A percentile compares a stretch with the other conserved stretches of the same genome.
Conservation (phyloP, 2,329 filamentous ascomycete species). For the Aspergillus pseudotamarii region DNA sequence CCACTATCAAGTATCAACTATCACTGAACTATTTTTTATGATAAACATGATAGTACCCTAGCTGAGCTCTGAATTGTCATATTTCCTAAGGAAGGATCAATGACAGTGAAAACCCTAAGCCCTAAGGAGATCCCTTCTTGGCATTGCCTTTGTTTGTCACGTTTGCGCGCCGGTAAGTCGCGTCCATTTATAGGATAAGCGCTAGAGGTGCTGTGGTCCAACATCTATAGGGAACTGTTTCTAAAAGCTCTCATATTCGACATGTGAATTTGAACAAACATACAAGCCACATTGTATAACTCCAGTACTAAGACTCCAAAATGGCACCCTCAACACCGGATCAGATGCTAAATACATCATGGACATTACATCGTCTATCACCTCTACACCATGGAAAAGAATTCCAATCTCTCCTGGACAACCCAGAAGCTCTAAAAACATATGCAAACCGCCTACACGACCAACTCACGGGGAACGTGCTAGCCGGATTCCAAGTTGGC, state of each 20-base stretch:
- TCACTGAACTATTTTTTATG: too few species aligned
- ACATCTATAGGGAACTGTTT: neutral
- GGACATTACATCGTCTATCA: constrained; percentile 56
- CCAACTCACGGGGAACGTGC: constrained; percentile 52
- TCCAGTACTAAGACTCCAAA: neutral
- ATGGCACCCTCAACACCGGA: constrained; percentile 33
- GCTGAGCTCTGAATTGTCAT: too few species aligned
- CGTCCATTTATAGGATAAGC: neutral
- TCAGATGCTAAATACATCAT: constrained; percentile 57
- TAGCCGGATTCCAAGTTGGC: constrained; percentile 47
- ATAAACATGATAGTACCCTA: too few species aligned
- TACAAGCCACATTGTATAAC: neutral
- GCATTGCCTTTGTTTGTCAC: constrained; percentile 13
- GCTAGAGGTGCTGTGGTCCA: neutral
- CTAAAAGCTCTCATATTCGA: neutral
- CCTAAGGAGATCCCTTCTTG: constrained; percentile 3
- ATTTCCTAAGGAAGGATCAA: too few species aligned
- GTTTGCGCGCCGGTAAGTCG: constrained; percentile 8
- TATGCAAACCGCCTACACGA: constrained; percentile 54
- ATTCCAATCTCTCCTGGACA: constrained; percentile 36
- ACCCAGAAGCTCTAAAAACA: constrained; percentile 40
- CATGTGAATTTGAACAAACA: neutral
- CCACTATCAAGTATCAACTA: too few species aligned
- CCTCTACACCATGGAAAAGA: constrained; percentile 55
- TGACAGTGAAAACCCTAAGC: constrained; percentile 2